Evolutionary conservation across 179 eudicot genomes (phyloP).

Genomic region (Spergularia azorica): DNA sequence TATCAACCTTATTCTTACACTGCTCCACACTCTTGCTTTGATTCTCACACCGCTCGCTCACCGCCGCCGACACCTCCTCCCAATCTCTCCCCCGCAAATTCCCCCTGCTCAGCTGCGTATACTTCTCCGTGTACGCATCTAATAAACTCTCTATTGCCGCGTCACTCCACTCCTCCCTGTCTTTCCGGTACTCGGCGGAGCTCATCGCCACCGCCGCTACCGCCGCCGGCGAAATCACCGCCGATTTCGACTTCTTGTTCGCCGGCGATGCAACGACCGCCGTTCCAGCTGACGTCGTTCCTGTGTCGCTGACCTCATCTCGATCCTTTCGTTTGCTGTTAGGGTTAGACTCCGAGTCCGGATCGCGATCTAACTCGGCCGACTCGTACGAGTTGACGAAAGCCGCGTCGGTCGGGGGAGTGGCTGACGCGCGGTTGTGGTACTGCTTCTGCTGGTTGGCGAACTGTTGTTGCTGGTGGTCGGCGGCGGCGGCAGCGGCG

Average conservation of each 20-base stretch:
- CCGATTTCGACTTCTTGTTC: conserved; percentile 45
- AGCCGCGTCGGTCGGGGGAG: conserved; percentile 27
- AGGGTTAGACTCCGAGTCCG: conserved; percentile 37
- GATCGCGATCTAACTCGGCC: conserved; percentile 39
- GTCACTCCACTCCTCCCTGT: conserved; percentile 96
- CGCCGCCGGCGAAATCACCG: conserved; percentile 20
- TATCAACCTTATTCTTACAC: conserved; percentile 97
- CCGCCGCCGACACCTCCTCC: conserved; percentile 86
- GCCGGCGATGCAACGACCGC: neutral
- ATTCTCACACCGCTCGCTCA: conserved; percentile 77
- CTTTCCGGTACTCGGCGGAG: conserved; percentile 70
- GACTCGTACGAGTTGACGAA: conserved; percentile 33
- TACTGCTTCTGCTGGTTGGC: conserved; percentile 11
- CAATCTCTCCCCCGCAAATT: conserved; percentile 91
- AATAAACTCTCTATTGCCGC: conserved; percentile 72
- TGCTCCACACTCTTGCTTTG: conserved; percentile 89
- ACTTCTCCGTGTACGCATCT: conserved; percentile 83
- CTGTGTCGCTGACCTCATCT: conserved; percentile 64
- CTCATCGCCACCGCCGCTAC: conserved; percentile 13
- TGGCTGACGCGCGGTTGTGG: conserved; percentile 23
- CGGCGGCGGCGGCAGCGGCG: conserved; percentile 41
- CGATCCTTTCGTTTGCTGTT: conserved; percentile 54
- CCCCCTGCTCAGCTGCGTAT: conserved; percentile 69
- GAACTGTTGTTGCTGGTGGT: conserved; percentile 28
- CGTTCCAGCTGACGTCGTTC: conserved; percentile 35